Conservation (phyloP, 2,329 filamentous ascomycete genomes). For the Penicillium sp. region DNA sequence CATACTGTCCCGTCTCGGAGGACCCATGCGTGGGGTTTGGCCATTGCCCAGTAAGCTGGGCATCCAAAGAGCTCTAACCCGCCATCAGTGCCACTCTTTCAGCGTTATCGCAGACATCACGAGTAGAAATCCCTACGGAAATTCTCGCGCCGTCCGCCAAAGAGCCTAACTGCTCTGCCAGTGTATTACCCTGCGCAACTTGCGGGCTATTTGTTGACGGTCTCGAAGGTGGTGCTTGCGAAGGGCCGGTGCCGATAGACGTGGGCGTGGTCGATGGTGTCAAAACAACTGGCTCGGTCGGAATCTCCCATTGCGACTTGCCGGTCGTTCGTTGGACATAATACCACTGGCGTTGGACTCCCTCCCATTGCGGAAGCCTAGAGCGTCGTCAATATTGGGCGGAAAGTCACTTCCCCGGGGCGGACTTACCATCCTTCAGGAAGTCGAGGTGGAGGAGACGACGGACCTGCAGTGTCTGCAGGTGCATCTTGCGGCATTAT, state of each 20-base stretch:
- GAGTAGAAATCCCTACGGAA: conserved; percentile 27
- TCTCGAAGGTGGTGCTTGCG: conserved; percentile 24
- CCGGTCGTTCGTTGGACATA: conserved; percentile 40
- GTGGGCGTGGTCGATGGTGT: conserved; percentile 34
- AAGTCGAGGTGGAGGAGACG: conserved; percentile 34
- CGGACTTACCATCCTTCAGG: conserved; percentile 39
- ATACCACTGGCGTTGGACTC: conserved; percentile 37
- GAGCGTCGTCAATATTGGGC: conserved; percentile 5
- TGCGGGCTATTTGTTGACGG: conserved; percentile 22
- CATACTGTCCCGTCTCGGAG: conserved; percentile 15
- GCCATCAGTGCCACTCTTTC: conserved; percentile 25
- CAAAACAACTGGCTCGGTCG: conserved; percentile 37
- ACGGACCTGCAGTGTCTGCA: conserved; percentile 38
- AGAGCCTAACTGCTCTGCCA: conserved; percentile 14
- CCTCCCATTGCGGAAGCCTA: conserved; percentile 41
- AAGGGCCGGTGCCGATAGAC: conserved; percentile 26
- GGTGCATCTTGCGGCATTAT: conserved; percentile 30
- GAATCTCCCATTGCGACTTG: conserved; percentile 40
- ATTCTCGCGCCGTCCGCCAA: conserved; percentile 18
- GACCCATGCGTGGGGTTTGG: conserved; percentile 14
- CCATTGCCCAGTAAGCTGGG: conserved; percentile 15
- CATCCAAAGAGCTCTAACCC: conserved; percentile 24
- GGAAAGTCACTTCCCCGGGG: background rate
- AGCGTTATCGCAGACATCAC: conserved; percentile 18
- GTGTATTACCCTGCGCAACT: conserved; percentile 6